These are phyloP conservation scores for Cladosporium velox DNA, from an alignment of 2,329 filamentous ascomycete genomes.

Conservation along the genomic window DNA sequence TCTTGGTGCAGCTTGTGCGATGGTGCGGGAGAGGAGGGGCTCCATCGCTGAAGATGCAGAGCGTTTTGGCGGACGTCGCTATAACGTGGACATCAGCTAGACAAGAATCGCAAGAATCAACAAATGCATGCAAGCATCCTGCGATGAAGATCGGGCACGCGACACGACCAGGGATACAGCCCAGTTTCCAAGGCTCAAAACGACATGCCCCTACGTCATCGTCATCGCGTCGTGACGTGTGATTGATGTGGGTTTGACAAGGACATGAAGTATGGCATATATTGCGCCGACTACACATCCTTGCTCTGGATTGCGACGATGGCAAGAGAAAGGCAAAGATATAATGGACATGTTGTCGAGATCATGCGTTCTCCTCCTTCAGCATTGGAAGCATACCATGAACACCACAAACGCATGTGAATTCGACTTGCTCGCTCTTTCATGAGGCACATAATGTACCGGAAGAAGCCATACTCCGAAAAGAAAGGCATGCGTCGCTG, in stretches of 20 bases:
- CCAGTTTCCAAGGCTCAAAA: neutral
- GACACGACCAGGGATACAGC: neutral
- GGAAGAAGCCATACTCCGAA: neutral
- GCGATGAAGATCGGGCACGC: neutral
- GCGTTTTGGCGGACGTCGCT: neutral
- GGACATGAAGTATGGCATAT: neutral
- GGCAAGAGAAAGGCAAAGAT: neutral
- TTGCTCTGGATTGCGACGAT: neutral
- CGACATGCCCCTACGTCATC: neutral
- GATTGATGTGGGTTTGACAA: neutral
- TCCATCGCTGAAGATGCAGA: constrained; percentile 27
- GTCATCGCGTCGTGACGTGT: neutral
- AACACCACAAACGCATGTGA: neutral
- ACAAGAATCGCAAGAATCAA: neutral
- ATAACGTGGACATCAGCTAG: neutral
- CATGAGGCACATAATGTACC: neutral
- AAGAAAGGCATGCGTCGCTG: neutral
- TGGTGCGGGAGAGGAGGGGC: constrained; percentile 32
- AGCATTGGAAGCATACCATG: neutral
- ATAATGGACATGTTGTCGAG: neutral
- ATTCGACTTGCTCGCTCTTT: neutral
- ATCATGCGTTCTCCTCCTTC: neutral
- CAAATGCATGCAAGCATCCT: neutral
- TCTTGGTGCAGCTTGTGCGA: constrained; percentile 30
- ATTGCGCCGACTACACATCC: neutral